Evolutionary conservation across 345 rosid species (phyloP), one percentile per base, ranked within the genome.

Genomic region (Dimocarpus longan): DNA sequence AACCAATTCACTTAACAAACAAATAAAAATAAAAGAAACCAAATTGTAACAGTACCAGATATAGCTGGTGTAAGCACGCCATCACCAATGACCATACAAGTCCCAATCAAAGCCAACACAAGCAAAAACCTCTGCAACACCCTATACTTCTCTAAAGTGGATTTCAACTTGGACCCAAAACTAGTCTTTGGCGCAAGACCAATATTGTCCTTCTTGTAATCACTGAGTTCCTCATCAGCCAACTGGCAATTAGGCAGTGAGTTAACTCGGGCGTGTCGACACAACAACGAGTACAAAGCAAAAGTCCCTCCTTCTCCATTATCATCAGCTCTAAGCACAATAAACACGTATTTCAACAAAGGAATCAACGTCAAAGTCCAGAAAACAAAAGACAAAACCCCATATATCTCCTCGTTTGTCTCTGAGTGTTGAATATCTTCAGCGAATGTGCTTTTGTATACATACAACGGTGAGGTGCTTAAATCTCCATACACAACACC

Each of bases 401-500:
- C 97, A 72, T 77, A 95, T 74, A 95, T 95, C 90, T 95, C 98
- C 76, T 95, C 98, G 69, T 93, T 91, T 8, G 97, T 80, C 80
- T 90, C 91, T 9, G 97, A 87, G 76, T 91, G 98, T 11, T 63
- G 76, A 70, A 93, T 91, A 75, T 90, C 97, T 28, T 91, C 95
- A 21, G 91, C 92, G 80, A 95, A 95, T 63, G 96, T 88, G 86
- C 89, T 91, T 80, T 87, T 93, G 90, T 83, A 95, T 0, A 95
- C 98, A 76, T 95, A 95, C 22, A 95, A 68, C 19, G 98, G 97
- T 15, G 98, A 95, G 18, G 82, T 93, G 77, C 97, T 91, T 82
- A 95, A 87, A 85, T 95, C 98, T 80, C 98, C 98, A 74, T 95
- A 95, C n/a, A 95, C 98, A 9, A 95, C 97, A 8, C 98, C 98